A percentile compares a stretch with the other conserved stretches of the same genome.
Conservation (phyloP, 371 early-diverging fungal species). For the Apophysomyces ossiformis region DNA sequence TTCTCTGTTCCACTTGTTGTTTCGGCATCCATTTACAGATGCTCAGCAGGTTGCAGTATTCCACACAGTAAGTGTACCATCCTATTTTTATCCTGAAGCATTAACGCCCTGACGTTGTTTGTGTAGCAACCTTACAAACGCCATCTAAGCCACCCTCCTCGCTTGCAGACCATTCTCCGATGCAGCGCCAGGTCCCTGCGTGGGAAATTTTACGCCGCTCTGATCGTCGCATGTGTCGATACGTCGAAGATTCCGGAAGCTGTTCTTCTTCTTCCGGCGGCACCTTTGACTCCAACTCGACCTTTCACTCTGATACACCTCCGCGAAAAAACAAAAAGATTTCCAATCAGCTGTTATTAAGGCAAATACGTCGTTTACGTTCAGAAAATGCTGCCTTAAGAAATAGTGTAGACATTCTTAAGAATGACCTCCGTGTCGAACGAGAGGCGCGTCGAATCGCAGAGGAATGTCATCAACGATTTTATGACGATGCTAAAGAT, state of each 20-base stretch:
- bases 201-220: conserved; percentile 5
- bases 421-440: conserved; percentile 42
- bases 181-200: conserved; percentile 11
- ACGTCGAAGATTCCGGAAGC: conserved; percentile 2
- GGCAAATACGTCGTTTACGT: conserved; percentile 48
- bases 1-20: conserved; percentile 1
- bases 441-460: conserved; percentile 39
- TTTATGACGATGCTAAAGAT: conserved; percentile 35
- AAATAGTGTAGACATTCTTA: conserved; percentile 37
- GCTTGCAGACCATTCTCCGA: not conserved
- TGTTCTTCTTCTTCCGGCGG: conserved; percentile 5
- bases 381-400: conserved; percentile 41
- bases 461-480: conserved; percentile 43
- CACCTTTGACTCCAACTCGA: conserved; percentile 4
- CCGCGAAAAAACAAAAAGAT: conserved; percentile 24
- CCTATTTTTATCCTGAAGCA: not conserved
- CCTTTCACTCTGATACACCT: not conserved
- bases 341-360: conserved; percentile 31
- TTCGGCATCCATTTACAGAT: conserved; percentile 5
- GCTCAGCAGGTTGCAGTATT: conserved; percentile 7
- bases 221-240: conserved; percentile 5
- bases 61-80: not conserved
- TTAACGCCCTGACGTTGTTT: not conserved
- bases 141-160: not conserved
- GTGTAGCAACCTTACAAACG: conserved; percentile 1